A percentile compares a stretch with the other conserved stretches of the same genome.
These are phyloP conservation scores for Monilinia vaccinii-corymbosi DNA, from an alignment of 2,329 filamentous ascomycete species.

Conservation along the genomic window DNA sequence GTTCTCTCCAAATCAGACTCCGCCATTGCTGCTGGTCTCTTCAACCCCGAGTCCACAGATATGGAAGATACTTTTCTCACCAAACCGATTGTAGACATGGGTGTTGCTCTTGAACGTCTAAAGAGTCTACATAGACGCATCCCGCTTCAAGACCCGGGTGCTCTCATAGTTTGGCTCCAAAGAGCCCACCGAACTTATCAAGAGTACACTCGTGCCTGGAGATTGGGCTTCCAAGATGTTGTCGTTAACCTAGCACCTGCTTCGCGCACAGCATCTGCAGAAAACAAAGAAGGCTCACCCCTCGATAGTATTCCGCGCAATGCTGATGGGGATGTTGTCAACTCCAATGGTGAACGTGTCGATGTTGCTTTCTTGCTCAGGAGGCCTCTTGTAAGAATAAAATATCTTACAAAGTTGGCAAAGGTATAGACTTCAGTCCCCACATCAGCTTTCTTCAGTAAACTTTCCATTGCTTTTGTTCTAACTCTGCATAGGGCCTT, in stretches of 20 bases:
- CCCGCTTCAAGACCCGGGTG: constrained; percentile 61
- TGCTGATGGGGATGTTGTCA: constrained; percentile 53
- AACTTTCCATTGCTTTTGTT: not conserved
- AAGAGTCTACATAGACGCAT: constrained; percentile 73
- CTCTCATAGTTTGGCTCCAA: constrained; percentile 73
- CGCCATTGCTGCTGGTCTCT: constrained; percentile 56
- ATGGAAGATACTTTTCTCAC: constrained; percentile 53
- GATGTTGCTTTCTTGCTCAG: constrained; percentile 92
- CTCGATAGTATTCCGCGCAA: constrained; percentile 52
- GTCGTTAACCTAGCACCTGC: constrained; percentile 84
- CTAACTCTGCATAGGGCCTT: constrained; percentile 17
- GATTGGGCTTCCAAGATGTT: constrained; percentile 87
- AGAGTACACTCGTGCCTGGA: constrained; percentile 81
- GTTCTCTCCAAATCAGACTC: constrained; percentile 66
- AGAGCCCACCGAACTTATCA: constrained; percentile 69
- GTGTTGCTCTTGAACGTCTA: constrained; percentile 76
- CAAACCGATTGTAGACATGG: constrained; percentile 90
- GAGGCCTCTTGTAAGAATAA: constrained; percentile 76
- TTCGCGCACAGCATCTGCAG: constrained; percentile 42
- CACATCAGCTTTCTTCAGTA: not conserved
- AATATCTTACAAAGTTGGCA: constrained; percentile 77
- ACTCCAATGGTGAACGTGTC: constrained; percentile 68
- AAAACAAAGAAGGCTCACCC: constrained; percentile 40
- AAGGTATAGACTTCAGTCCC: constrained; percentile 41
- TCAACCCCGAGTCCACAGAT: constrained; percentile 40